Evolutionary conservation across 495 filamentous ascomycete genomes (phyloP).

Genomic region (Penicillium fimorum): DNA sequence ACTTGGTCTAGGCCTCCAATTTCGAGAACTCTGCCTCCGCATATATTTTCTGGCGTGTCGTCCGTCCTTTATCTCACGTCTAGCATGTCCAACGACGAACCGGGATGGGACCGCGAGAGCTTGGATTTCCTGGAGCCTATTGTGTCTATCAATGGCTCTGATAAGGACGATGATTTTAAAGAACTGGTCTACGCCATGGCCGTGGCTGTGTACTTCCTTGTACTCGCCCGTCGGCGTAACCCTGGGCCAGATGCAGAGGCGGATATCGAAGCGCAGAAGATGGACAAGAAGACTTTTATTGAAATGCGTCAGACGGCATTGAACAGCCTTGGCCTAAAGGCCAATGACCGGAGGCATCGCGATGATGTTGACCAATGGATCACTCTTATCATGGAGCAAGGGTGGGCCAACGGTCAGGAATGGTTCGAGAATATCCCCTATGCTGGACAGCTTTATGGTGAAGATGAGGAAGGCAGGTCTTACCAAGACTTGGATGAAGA

Average conservation of each 20-base stretch:
- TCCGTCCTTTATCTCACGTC: conserved; percentile 50
- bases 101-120: conserved; percentile 39
- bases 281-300: conserved; percentile 49
- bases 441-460: conserved; percentile 41
- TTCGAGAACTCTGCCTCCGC: conserved; percentile 52
- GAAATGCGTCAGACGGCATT: conserved; percentile 51
- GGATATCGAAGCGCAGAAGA: conserved; percentile 32
- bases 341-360: conserved; percentile 37
- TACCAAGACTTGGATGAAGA: conserved; percentile 34
- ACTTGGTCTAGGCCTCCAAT: conserved; percentile 47
- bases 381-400: conserved; percentile 51
- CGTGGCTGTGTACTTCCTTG: conserved; percentile 69
- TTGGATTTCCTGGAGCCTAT: conserved; percentile 41
- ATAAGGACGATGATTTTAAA: conserved; percentile 42
- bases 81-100: conserved; percentile 30
- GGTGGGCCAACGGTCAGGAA: conserved; percentile 62
- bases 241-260: conserved; percentile 22
- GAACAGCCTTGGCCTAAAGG: conserved; percentile 35
- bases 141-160: conserved; percentile 25
- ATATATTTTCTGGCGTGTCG: conserved; percentile 63
- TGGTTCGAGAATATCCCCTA: conserved; percentile 62
- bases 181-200: conserved; percentile 47
- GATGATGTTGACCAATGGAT: conserved; percentile 62
- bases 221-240: conserved; percentile 43
- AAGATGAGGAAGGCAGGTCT: conserved; percentile 42